These are phyloP conservation scores for Mycosphaerella sp. DNA, from an alignment of 2,329 filamentous ascomycete genomes.

Conservation along the genomic window DNA sequence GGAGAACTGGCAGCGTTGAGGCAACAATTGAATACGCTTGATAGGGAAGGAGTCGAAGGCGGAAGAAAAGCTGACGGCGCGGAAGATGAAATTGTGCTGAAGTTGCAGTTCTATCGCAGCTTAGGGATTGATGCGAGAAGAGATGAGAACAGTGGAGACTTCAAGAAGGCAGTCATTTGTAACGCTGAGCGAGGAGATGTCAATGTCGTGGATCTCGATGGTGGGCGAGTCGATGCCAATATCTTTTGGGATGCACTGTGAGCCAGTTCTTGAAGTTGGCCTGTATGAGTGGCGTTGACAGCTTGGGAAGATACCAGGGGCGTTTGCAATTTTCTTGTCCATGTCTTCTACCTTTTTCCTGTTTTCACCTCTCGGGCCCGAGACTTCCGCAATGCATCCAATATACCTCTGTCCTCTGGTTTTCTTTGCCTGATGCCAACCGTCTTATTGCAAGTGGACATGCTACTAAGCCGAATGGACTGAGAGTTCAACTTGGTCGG, in stretches of 20 bases:
- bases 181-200: slow-evolving; percentile 86
- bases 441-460: no score
- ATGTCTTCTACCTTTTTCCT: no score
- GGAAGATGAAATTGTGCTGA: slow-evolving; percentile 54
- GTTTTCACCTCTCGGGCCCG: no score
- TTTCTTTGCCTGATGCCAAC: no score
- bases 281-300: no score
- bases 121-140: slow-evolving; percentile 87
- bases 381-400: no score
- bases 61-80: slow-evolving; percentile 42
- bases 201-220: slow-evolving; percentile 90
- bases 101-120: slow-evolving; percentile 84
- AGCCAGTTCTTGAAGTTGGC: not conserved
- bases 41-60: slow-evolving; percentile 81
- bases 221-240: slow-evolving; percentile 85
- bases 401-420: no score
- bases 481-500: no score
- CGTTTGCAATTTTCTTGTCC: no score
- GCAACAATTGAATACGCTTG: slow-evolving; percentile 71
- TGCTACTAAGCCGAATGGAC: no score
- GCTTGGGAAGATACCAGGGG: no score
- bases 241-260: slow-evolving; percentile 91
- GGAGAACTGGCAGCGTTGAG: slow-evolving; percentile 70
- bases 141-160: slow-evolving; percentile 65
- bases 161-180: slow-evolving; percentile 75